phyloP scores from a whole-genome alignment of 2,329 filamentous ascomycete species.

The Botrytis fabae region DNA sequence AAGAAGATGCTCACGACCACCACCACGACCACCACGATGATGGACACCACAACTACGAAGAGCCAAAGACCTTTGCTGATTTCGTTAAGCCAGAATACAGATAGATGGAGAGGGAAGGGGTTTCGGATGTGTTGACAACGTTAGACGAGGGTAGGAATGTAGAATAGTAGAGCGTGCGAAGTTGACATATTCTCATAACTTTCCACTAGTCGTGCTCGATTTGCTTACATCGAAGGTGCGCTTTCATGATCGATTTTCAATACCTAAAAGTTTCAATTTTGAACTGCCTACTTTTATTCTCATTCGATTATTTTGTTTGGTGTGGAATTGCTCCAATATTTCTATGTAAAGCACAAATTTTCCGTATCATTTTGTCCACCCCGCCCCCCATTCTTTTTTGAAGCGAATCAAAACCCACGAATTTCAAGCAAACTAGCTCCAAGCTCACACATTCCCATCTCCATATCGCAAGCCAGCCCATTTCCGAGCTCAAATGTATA shows the following conservation, averaged over 20 bases:
- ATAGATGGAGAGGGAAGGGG: conserved; percentile 49
- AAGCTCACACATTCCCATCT: background rate
- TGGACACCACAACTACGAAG: conserved; percentile 62
- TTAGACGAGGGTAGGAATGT: conserved; percentile 4
- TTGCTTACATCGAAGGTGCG: conserved; percentile 6
- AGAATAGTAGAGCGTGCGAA: conserved; percentile 19
- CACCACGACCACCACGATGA: conserved; percentile 53
- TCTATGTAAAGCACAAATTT: conserved; percentile 11
- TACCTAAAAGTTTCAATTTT: background rate
- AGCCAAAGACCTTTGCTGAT: conserved; percentile 96
- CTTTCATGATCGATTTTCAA: conserved; percentile 9
- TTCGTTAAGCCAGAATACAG: conserved; percentile 94
- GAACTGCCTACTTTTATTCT: background rate
- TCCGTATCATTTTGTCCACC: conserved; percentile 13
- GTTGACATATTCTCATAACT: conserved; percentile 11
- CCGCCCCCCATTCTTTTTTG: conserved; percentile 12
- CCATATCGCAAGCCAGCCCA: conserved; percentile 1
- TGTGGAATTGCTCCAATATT: conserved; percentile 17
- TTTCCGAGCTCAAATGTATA: background rate
- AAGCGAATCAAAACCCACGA: conserved; percentile 17
- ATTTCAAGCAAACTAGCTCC: conserved; percentile 10
- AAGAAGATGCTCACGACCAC: conserved; percentile 61
- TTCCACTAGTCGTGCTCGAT: conserved; percentile 12
- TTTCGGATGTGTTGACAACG: background rate
- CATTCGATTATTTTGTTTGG: conserved; percentile 14